These are phyloP conservation scores for Piromyces sp. DNA, from an alignment of 192 early-diverging fungal genomes.

Conservation along the genomic window DNA sequence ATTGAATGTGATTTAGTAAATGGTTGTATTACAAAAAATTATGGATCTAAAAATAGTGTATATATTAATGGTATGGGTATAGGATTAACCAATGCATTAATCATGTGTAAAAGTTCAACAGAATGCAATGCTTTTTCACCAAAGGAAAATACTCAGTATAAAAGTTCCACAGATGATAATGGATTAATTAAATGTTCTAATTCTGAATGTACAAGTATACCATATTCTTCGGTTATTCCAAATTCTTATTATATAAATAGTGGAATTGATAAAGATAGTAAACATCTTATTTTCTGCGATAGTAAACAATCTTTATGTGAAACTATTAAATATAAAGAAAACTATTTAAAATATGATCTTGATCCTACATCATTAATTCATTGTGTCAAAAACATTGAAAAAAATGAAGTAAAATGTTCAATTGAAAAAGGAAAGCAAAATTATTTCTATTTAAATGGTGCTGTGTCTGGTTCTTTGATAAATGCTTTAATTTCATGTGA, in stretches of 20 bases:
- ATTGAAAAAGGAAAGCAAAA: not conserved
- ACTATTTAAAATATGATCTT: not conserved
- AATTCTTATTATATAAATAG: not conserved
- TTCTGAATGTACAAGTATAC: not conserved
- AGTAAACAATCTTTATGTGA: not conserved
- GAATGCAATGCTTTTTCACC: not conserved
- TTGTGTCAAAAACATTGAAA: not conserved
- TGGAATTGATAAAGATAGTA: not conserved
- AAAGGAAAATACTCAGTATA: not conserved
- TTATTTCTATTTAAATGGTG: not conserved
- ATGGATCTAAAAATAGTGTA: not conserved
- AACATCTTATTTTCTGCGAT: not conserved
- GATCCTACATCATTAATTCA: not conserved
- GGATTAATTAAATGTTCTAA: not conserved
- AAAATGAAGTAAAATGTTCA: not conserved
- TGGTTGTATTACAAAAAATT: not conserved
- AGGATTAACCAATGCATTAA: not conserved
- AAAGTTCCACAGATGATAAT: not conserved
- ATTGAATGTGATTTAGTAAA: not conserved
- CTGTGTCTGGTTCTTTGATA: not conserved
- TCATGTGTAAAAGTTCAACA: not conserved
- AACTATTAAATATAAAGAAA: not conserved
- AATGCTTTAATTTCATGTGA: not conserved
- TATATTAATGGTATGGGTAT: not conserved
- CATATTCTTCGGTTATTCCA: not conserved